A percentile compares a stretch with the other conserved stretches of the same genome.
These are phyloP conservation scores for Nicotiana noctiflora DNA, from an alignment of 257 asterid genomes.

Conservation along the genomic window DNA sequence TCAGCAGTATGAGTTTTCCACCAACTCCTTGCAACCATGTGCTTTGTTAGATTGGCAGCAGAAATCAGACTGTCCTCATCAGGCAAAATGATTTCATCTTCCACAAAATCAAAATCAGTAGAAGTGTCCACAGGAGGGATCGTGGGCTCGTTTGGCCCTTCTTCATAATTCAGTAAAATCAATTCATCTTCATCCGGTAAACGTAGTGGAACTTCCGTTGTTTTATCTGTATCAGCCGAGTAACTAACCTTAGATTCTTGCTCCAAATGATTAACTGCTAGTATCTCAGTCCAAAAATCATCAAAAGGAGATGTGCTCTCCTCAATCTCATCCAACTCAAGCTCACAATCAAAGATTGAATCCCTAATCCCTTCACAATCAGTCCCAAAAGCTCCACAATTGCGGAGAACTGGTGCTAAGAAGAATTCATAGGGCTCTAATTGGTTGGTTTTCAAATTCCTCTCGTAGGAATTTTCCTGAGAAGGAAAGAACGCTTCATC, in stretches of 20 bases:
- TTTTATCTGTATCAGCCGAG: not conserved
- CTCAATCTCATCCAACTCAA: conserved; percentile 18
- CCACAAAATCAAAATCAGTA: conserved; percentile 14
- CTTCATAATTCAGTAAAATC: not conserved
- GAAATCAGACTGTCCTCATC: conserved; percentile 13
- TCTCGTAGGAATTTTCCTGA: conserved; percentile 19
- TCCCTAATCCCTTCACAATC: conserved; percentile 1
- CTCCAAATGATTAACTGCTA: conserved; percentile 33
- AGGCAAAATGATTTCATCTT: conserved; percentile 23
- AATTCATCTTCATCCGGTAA: conserved; percentile 10
- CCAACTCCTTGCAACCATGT: not conserved
- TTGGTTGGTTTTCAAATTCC: conserved; percentile 6
- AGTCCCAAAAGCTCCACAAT: conserved; percentile 10
- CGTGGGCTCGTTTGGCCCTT: not conserved
- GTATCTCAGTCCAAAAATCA: conserved; percentile 47
- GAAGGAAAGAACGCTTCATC: not conserved
- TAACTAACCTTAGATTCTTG: conserved; percentile 11
- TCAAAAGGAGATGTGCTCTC: conserved; percentile 28
- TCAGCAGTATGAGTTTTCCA: not conserved
- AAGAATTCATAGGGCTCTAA: conserved; percentile 16
- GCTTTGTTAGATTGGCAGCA: not conserved
- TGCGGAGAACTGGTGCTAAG: conserved; percentile 12
- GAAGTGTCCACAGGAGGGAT: not conserved
- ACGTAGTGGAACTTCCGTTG: not conserved
- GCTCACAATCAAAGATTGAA: conserved; percentile 2